phyloP scores from a whole-genome alignment of 2,329 filamentous ascomycete species.

The Xylaria arbuscula region DNA sequence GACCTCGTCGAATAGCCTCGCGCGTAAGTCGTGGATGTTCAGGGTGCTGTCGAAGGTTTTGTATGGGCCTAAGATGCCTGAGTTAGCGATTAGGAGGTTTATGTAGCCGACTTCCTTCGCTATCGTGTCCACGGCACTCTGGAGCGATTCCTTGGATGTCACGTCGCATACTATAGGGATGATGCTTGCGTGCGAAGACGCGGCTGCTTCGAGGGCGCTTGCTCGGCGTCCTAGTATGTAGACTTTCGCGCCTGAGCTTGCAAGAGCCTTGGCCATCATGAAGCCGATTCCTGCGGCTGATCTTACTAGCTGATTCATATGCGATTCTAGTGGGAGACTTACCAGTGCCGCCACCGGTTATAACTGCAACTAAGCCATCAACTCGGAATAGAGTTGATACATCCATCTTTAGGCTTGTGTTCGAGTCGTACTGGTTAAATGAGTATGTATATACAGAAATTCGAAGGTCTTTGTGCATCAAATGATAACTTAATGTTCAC shows the following conservation, averaged over 20 bases:
- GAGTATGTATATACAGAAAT: background rate
- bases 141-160: constrained; percentile 60
- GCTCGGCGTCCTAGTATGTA: constrained; percentile 63
- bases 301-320: no score
- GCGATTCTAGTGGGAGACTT: background rate
- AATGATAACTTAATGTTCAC: background rate
- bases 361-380: constrained; percentile 39
- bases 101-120: constrained; percentile 63
- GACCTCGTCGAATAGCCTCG: constrained; percentile 54
- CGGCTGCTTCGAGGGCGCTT: constrained; percentile 41
- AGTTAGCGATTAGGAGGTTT: constrained; percentile 44
- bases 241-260: constrained; percentile 59
- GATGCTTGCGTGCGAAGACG: constrained; percentile 37
- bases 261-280: constrained; percentile 46
- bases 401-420: constrained; percentile 24
- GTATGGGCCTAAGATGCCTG: constrained; percentile 24
- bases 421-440: background rate
- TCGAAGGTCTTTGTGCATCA: background rate
- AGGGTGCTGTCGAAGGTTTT: constrained; percentile 67
- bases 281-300: constrained; percentile 33
- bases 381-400: constrained; percentile 35
- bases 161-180: constrained; percentile 56
- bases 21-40: constrained; percentile 44
- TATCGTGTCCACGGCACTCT: constrained; percentile 68
- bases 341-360: constrained; percentile 39